Percentiles rank a stretch among this genome's conserved stretches.
phyloP scores from a whole-genome alignment of 768 basidiomycete species.

The Auricularia heimuer region DNA sequence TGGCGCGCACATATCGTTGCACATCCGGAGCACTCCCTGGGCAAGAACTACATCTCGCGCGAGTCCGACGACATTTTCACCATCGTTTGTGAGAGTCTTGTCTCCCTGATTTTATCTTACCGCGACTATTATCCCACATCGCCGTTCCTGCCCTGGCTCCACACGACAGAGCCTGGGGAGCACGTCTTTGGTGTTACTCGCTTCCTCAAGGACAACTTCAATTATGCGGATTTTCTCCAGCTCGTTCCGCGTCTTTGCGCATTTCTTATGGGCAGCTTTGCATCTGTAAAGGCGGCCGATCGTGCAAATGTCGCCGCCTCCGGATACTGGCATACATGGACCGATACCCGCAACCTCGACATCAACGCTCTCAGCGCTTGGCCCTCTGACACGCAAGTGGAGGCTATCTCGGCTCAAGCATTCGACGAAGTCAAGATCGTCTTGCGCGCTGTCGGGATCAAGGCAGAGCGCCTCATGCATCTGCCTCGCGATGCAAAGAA shows the following conservation, averaged over 20 bases:
- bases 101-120: conserved; percentile 15
- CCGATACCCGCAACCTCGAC: conserved; percentile 14
- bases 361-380: conserved; percentile 13
- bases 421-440: no score
- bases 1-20: conserved; percentile 17
- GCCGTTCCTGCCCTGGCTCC: conserved; percentile 24
- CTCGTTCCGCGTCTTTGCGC: conserved; percentile 14
- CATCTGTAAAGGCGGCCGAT: neutral
- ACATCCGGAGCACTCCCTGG: conserved; percentile 11
- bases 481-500: no score
- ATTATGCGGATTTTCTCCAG: conserved; percentile 12
- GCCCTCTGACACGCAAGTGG: conserved; percentile 16
- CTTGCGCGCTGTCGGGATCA: no score
- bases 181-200: conserved; percentile 21
- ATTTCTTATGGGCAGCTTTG: neutral
- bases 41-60: conserved; percentile 17
- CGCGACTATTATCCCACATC: conserved; percentile 9
- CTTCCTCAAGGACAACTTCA: conserved; percentile 18
- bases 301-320: neutral
- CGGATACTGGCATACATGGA: conserved; percentile 23
- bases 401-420: no score
- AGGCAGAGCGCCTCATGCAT: no score
- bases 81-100: conserved; percentile 13
- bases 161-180: conserved; percentile 21
- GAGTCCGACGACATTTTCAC: conserved; percentile 16